Base-by-base conservation (phyloP, 768 basidiomycete species). In the Pleurotus djamor region DNA sequence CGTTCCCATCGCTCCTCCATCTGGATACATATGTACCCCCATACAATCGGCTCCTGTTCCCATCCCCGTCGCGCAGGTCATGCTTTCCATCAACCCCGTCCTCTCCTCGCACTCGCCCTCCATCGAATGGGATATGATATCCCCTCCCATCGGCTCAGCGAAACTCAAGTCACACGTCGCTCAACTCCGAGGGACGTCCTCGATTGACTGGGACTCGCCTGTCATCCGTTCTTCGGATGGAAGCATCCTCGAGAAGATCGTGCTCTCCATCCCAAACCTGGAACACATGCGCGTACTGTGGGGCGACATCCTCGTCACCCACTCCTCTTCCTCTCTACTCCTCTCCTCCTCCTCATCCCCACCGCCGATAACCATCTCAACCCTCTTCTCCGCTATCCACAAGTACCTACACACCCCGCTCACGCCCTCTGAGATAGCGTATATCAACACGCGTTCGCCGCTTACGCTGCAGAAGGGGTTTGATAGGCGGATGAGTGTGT, bases 51-150 rank as follows among this genome's bases (percentile, higher is more conserved):
- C 51, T 12, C 36, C 54, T 8, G n/a, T 41, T 16, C 54, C 44
- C 38, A 10, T 56, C 32, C 34, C 47, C 14, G 35, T 28, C 16
- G 16, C 28, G 12, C 36, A 16, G 1, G 21, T 12, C 8, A 33
- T 50, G 32, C 54, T 41, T 41, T 41, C 41, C 5, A 36, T 56
- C 37, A 21, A 56, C 28, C n/a, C n/a, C 16, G 33, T 9, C 54
- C 54, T 56, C 14, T 41, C 54, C 14, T 32, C 16, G 13, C 10
- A 5, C 4, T 43, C 38, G 28, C 16, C 21, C 7, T 44, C 8
- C 41, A 43, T 56, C 10, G 37, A 56, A 7, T 56, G 54, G 54
- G 54, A 56, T 41, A 56, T 56, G 54, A 32, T 44, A n/a, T 56
- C 37, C 41, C 28, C 37, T 1, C 32, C 36, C 5, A 34, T 41